These are phyloP conservation scores for Nakaseomyces nivariensis DNA, from an alignment of 1,139 yeast species.

Conservation along the genomic window DNA sequence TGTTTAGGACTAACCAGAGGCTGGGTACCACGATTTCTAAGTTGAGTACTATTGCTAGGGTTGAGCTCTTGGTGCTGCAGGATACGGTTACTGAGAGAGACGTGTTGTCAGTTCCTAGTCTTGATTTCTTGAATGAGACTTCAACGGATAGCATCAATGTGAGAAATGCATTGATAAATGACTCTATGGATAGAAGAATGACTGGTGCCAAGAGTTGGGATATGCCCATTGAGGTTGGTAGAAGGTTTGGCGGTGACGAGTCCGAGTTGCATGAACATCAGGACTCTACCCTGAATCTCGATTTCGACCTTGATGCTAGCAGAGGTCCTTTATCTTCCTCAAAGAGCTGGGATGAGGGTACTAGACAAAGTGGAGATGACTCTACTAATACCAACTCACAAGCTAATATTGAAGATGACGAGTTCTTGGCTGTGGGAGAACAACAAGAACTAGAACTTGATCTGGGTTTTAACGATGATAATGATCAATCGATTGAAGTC, in stretches of 20 bases:
- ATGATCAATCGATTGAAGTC: conserved; percentile 46
- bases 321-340: conserved; percentile 8
- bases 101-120: conserved; percentile 54
- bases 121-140: conserved; percentile 34
- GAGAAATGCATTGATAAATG: conserved; percentile 6
- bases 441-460: conserved; percentile 9
- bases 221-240: conserved; percentile 28
- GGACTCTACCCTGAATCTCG: conserved; percentile 25
- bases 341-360: conserved; percentile 47
- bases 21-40: conserved; percentile 33
- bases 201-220: conserved; percentile 28
- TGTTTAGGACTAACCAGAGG: conserved; percentile 44
- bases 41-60: conserved; percentile 43
- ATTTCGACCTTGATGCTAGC: conserved; percentile 23
- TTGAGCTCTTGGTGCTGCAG: conserved; percentile 51
- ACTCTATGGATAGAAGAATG: conserved; percentile 23
- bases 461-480: conserved; percentile 9
- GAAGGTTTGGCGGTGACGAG: conserved; percentile 34
- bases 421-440: conserved; percentile 12
- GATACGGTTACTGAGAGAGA: conserved; percentile 78
- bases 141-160: background rate
- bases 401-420: conserved; percentile 10
- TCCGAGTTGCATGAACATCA: conserved; percentile 15
- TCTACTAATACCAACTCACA: conserved; percentile 4
- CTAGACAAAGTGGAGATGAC: conserved; percentile 37